These are phyloP conservation scores for Globisporangium nunn DNA, from an alignment of 352 stramenopile species.

Conservation along the genomic window DNA sequence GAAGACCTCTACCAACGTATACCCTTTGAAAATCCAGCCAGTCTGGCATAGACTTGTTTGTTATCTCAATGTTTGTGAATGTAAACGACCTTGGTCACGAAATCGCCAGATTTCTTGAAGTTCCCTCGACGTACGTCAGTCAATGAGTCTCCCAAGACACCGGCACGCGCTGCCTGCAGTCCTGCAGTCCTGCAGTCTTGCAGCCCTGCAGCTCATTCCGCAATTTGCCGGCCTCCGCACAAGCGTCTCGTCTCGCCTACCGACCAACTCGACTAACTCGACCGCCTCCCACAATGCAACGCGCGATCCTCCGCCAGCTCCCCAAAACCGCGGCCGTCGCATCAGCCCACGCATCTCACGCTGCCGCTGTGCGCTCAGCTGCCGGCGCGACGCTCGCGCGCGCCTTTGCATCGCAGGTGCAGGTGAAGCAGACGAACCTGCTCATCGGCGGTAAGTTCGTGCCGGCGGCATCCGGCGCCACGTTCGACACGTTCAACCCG, in stretches of 20 bases:
- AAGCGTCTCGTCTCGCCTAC: not conserved
- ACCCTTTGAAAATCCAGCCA: too few relatives aligned
- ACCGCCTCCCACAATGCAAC: conserved; percentile 23
- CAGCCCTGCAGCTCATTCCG: conserved; percentile 6
- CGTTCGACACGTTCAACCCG: conserved; percentile 79
- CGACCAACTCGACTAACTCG: not conserved
- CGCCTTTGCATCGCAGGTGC: conserved; percentile 28
- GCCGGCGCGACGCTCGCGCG: conserved; percentile 19
- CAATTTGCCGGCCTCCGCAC: conserved; percentile 8
- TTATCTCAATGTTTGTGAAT: too few relatives aligned
- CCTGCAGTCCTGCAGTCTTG: too few relatives aligned
- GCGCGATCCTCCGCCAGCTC: conserved; percentile 40
- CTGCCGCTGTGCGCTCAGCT: conserved; percentile 8
- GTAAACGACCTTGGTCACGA: too few relatives aligned
- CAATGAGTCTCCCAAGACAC: not conserved
- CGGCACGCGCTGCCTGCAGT: too few relatives aligned
- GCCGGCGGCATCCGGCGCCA: conserved; percentile 47
- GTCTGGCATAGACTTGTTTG: too few relatives aligned
- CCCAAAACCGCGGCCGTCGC: conserved; percentile 17
- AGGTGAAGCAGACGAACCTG: conserved; percentile 54
- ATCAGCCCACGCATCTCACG: conserved; percentile 5
- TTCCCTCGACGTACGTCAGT: too few relatives aligned
- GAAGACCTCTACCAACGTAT: too few relatives aligned
- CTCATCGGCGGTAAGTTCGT: conserved; percentile 87
- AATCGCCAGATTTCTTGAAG: too few relatives aligned